Evolutionary conservation across 768 basidiomycete species (phyloP), one percentile per base, ranked within the genome.

Genomic region (Boletus eberwhitei): DNA sequence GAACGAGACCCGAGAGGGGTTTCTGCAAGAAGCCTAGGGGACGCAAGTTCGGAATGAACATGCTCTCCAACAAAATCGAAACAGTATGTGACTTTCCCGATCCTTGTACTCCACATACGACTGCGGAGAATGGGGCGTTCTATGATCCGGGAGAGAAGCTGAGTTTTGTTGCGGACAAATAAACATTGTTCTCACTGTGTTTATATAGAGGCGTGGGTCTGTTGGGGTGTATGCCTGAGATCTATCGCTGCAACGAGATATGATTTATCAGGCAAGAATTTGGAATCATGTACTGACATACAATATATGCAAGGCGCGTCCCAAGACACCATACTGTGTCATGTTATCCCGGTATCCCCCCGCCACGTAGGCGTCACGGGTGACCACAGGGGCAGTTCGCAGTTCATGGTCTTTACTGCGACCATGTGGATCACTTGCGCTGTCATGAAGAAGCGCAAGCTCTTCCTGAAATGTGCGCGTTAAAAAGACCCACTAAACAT

Each of bases 101-200:
- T 1, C 88, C 86, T 72, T 89, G 88, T 0, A 88, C 87, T 0
- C 87, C 87, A 49, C 87, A 90, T 3, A 89, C 79, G n/a, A 89
- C 62, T 0, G 87, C 84, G 0, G 88, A 88, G 61, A 88, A 85
- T 0, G 87, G 88, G 0, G 87, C 77, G 62, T 88, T 89, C 87
- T 88, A 54, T 16, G 11, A 39, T 35, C 32, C 41, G 34, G 11
- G 26, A 48, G 41, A 29, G 29, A 41, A 6, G 36, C 11, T 52
- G 31, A 54, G 32, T 35, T 35, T 55, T 48, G 38, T 17, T 2
- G 13, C 53, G 17, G 34, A 52, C 31, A 26, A 17, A 38, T 9
- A 26, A 26, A 22, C 16, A 51, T 44, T 29, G 16, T 37, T 47
- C 74, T 64, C 60, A 85, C 87, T 1, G 86, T 87, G 61, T 89